Percentiles rank a stretch among this genome's conserved stretches.
These are phyloP conservation scores for Picochlorum sp. DNA, from an alignment of 139 green algal genomes.

Conservation along the genomic window DNA sequence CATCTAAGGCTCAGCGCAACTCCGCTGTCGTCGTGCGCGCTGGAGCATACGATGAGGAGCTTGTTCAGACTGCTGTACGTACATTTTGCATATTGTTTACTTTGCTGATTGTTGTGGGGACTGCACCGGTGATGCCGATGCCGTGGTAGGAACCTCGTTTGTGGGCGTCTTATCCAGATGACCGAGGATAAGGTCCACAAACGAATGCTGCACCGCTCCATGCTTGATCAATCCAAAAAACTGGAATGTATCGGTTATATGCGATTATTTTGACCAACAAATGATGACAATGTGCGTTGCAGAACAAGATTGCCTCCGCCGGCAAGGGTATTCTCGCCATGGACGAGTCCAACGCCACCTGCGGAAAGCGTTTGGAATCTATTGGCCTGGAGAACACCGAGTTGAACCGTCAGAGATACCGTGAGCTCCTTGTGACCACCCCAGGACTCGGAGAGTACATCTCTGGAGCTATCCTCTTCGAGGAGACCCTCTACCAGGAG, in stretches of 20 bases:
- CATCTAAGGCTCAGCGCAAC: constrained; percentile 3
- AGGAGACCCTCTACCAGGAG: constrained; percentile 99
- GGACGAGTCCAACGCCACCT: constrained; percentile 98
- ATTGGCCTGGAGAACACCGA: constrained; percentile 99
- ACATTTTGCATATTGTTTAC: background rate
- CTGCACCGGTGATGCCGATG: background rate
- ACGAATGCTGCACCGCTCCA: background rate
- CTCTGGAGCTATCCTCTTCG: constrained; percentile 90
- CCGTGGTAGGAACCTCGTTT: background rate
- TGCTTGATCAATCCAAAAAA: background rate
- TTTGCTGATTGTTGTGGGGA: background rate
- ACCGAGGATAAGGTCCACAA: background rate
- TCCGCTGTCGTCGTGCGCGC: constrained; percentile 30
- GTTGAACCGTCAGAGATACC: constrained; percentile 94
- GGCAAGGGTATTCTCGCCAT: constrained; percentile 85
- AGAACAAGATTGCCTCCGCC: constrained; percentile 73
- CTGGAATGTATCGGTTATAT: background rate
- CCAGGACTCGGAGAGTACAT: constrained; percentile 88
- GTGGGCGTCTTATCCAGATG: too few relatives aligned
- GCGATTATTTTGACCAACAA: background rate
- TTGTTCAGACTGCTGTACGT: constrained; percentile 73
- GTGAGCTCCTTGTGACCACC: constrained; percentile 87
- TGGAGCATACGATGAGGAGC: constrained; percentile 81
- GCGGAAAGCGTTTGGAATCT: constrained; percentile 77
- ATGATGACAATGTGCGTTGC: constrained; percentile 1